Evolutionary conservation across 192 early-diverging fungal genomes (phyloP), one percentile per base, ranked within the genome.

Genomic region (Kickxella alabastrina): DNA sequence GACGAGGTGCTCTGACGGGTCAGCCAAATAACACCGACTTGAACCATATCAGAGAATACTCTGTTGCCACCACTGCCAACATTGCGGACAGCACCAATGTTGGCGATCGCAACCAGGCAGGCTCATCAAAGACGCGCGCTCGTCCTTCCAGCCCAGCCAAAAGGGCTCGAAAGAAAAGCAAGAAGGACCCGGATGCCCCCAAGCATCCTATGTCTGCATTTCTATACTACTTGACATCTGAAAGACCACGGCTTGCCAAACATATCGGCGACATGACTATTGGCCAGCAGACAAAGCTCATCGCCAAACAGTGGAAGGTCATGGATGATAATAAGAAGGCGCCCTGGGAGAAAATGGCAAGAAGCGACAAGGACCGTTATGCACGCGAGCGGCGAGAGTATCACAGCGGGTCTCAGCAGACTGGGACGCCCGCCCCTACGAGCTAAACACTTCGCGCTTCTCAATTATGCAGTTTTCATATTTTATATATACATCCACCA

Each of bases 151-250:
- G 63, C 21, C 70, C 70, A 13, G 24, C 52, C 0, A 74, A 67
- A 45, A 51, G 73, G 15, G 37, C 79, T 17, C 78, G 82, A 22
- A 90, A 86, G 65, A 91, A 86, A 55, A 71, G 69, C 37, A 72
- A 73, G 49, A 84, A 87, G 57, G 83, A 88, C 45, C 88, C 87
- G 1, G 75, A 77, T 59, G 85, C 83, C 1, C 90, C 90, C 38
- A 89, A 89, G 50, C 90, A 92, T 57, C 89, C 90, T 35, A 90
- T 90, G 79, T 89, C 89, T 3, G 88, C 85, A 12, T 92, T 90
- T 63, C 62, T 92, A 34, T 91, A 83, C 56, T 92, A 85, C 53
- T 62, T 87, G 40, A 81, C 79, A 4, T 77, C 82, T 1, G 84
- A 85, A 45, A 75, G 89, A 21, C 83, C 84, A 8, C 43, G 80